Percentiles rank a stretch among this genome's conserved stretches.
Evolutionary conservation across 192 early-diverging fungal species (phyloP).

Genomic region (Coemansia sp.): DNA sequence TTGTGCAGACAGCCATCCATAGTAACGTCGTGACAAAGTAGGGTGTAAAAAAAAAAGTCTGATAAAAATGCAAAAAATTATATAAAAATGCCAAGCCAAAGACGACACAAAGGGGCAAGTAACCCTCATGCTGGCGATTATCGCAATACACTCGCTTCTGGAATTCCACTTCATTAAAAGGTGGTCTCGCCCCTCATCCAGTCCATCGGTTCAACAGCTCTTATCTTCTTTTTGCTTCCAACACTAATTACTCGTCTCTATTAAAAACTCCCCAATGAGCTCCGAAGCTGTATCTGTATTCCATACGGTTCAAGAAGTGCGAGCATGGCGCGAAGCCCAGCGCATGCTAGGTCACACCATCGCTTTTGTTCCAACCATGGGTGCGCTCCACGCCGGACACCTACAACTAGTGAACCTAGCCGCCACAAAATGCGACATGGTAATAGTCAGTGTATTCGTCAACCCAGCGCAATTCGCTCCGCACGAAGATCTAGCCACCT

Average conservation of each 20-base stretch:
- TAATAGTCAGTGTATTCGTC: constrained; percentile 90
- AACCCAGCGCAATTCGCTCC: constrained; percentile 99
- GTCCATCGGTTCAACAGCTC: neutral
- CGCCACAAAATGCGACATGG: constrained; percentile 61
- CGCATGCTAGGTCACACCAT: constrained; percentile 59
- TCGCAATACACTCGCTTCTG: neutral
- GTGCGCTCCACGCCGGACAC: constrained; percentile 91
- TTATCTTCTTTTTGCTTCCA: neutral
- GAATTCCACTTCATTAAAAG: neutral
- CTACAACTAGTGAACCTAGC: constrained; percentile 67
- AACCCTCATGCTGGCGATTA: constrained; percentile 4
- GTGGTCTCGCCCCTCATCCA: neutral
- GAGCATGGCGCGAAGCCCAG: constrained; percentile 66
- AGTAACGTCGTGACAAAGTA: neutral
- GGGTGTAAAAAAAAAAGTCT: neutral
- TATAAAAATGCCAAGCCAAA: neutral
- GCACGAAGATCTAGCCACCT: constrained; percentile 85
- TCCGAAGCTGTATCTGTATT: constrained; percentile 50
- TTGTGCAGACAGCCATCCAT: constrained; percentile 5
- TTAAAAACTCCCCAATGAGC: neutral
- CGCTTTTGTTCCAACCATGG: constrained; percentile 99
- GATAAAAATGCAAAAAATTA: neutral
- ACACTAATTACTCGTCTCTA: neutral
- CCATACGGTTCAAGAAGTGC: constrained; percentile 72
- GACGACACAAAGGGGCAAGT: neutral